phyloP scores from a whole-genome alignment of 768 basidiomycete species.

The Nevesoporus exiguus region DNA sequence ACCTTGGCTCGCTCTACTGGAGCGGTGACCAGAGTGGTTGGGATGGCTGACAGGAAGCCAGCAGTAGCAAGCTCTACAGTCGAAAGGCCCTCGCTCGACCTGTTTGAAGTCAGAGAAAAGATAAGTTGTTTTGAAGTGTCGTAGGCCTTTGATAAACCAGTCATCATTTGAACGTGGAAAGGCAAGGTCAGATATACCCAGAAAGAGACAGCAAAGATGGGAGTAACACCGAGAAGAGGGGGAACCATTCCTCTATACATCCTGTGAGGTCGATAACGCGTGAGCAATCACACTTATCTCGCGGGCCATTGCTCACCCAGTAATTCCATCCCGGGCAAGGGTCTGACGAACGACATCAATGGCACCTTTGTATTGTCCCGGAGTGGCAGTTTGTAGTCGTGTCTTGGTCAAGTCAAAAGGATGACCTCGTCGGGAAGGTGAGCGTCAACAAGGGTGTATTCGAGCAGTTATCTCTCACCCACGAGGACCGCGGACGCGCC shows the following conservation, averaged over 20 bases:
- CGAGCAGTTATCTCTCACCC: constrained; percentile 52
- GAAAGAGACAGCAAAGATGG: constrained; percentile 97
- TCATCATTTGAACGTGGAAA: constrained; percentile 6
- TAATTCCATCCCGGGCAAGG: constrained; percentile 84
- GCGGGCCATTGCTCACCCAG: constrained; percentile 55
- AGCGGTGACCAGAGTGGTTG: constrained; percentile 88
- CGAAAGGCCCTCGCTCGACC: constrained; percentile 59
- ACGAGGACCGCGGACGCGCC: constrained; percentile 86
- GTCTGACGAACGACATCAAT: constrained; percentile 92
- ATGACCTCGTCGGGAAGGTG: constrained; percentile 57
- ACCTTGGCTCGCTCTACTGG: constrained; percentile 98
- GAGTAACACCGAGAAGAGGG: constrained; percentile 90
- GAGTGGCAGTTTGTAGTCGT: constrained; percentile 88
- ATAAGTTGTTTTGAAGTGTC: constrained; percentile 90
- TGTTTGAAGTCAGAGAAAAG: constrained; percentile 71
- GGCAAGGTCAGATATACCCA: constrained; percentile 56
- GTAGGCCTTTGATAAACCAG: constrained; percentile 62
- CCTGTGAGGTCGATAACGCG: constrained; percentile 35
- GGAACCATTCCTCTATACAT: constrained; percentile 93
- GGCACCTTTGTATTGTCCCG: constrained; percentile 87
- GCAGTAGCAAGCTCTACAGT: constrained; percentile 83
- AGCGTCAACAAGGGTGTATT: not conserved
- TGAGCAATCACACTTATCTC: not conserved
- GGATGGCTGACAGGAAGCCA: constrained; percentile 92
- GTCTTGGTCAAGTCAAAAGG: constrained; percentile 98